Base-by-base conservation (phyloP, 1,139 yeast genomes). In the Pichia sp. region DNA sequence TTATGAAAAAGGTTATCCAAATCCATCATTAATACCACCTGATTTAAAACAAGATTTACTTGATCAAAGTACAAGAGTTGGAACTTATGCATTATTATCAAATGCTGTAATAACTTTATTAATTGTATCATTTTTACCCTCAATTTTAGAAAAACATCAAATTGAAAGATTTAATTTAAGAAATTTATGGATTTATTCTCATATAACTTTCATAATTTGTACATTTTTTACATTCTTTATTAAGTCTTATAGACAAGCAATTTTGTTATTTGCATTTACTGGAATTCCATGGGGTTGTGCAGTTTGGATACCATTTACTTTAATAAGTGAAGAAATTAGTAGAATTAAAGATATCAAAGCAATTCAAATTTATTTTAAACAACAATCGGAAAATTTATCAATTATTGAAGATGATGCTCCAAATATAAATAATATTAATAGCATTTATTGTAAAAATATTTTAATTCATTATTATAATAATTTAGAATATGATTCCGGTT, bases 241-340 rank as follows among this genome's bases (percentile, higher is more conserved):
- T n/a, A 40, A 51, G 5, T 59, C 59, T 5, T 68, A 72, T 1
- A 48, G 45, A 2, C 61, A 57, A 27, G 76, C 76, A 1, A 67
- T 69, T 12, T 47, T 62, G 1, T 55, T 73, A 58, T 68, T 73
- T 53, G 73, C 66, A 0, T 49, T 72, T 20, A 52, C 73, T 37
- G 78, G 78, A 4, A 62, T 73, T 5, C 71, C 76, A 0, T 73
- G 78, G 78, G 76, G 77, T 1, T 63, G 64, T 45, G 75, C 77
- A 0, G 62, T 73, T 6, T 73, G 78, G 78, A 73, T 75, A 5
- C 78, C 78, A 11, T 73, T 72, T 55, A 74, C 70, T 6, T 50
- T 73, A 37, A 70, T 73, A 12, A 68, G 74, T 40, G 76, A 71
- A 50, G 76, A 72, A 47, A 63, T 71, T n/a, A 63, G 74, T 30